Conservation (phyloP, 148 eudicot species). For the Nepenthes gracilis region DNA sequence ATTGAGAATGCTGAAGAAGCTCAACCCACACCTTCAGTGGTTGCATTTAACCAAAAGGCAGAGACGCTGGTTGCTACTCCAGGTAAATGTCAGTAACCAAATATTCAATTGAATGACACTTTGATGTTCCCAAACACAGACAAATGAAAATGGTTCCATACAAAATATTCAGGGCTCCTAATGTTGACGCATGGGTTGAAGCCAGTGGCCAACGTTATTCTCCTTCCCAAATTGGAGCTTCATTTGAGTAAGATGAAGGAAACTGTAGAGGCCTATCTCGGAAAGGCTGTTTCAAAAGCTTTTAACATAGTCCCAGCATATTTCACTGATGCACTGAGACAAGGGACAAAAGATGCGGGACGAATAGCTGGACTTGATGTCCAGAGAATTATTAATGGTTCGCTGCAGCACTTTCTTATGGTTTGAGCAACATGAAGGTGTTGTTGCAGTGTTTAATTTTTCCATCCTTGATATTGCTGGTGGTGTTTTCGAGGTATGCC, state of each 20-base stretch:
- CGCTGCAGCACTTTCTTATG: constrained; percentile 2
- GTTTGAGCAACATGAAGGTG: background rate
- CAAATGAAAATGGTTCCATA: constrained; percentile 95
- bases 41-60: constrained; percentile 67
- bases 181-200: constrained; percentile 99
- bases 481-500: background rate
- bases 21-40: constrained; percentile 93
- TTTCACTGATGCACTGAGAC: background rate
- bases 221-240: constrained; percentile 85
- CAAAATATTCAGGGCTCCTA: constrained; percentile 75
- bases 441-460: too few species aligned
- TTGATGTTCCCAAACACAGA: constrained; percentile 79
- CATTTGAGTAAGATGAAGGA: background rate
- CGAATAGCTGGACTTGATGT: constrained; percentile 1
- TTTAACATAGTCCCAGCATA: background rate
- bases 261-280: background rate
- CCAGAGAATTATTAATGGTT: background rate
- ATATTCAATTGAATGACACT: constrained; percentile 80
- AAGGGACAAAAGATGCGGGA: background rate
- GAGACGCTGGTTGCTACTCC: constrained; percentile 89
- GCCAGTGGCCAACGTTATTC: constrained; percentile 91
- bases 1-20: constrained; percentile 95
- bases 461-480: background rate
- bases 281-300: background rate
- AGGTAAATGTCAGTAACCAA: constrained; percentile 92